A percentile compares a stretch with the other conserved stretches of the same genome.
These are phyloP conservation scores for Penicillium turbatum DNA, from an alignment of 495 filamentous ascomycete genomes.

Conservation along the genomic window DNA sequence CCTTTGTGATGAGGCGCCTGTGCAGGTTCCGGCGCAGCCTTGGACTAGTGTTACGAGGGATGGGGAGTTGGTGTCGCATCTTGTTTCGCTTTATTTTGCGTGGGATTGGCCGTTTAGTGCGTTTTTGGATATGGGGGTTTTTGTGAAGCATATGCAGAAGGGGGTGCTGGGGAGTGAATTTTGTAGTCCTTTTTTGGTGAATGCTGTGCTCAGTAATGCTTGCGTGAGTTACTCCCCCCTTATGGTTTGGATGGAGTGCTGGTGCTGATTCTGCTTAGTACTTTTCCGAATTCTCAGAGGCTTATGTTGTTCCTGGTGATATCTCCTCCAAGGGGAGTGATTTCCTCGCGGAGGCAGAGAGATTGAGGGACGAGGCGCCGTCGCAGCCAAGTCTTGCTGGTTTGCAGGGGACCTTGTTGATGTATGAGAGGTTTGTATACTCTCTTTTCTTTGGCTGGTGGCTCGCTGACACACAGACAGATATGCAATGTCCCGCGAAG, in stretches of 20 bases:
- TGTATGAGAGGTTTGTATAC: slow-evolving; percentile 37
- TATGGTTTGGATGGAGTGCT: neutral
- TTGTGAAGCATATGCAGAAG: slow-evolving; percentile 43
- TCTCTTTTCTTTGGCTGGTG: neutral
- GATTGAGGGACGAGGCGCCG: slow-evolving; percentile 24
- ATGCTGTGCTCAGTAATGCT: slow-evolving; percentile 49
- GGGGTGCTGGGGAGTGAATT: slow-evolving; percentile 34
- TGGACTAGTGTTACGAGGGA: slow-evolving; percentile 52
- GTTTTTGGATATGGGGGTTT: slow-evolving; percentile 46
- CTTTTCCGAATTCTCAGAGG: slow-evolving; percentile 45
- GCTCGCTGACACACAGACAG: slow-evolving; percentile 7
- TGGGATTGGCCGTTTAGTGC: slow-evolving; percentile 52
- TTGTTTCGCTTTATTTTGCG: slow-evolving; percentile 51
- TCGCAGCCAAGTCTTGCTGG: slow-evolving; percentile 29
- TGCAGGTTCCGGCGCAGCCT: slow-evolving; percentile 42
- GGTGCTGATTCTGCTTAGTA: slow-evolving; percentile 25
- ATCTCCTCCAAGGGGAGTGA: slow-evolving; percentile 40
- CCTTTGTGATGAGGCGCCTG: slow-evolving; percentile 38
- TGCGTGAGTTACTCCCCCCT: slow-evolving; percentile 33
- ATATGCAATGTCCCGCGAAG: slow-evolving; percentile 41
- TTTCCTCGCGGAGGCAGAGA: slow-evolving; percentile 44
- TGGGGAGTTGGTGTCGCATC: slow-evolving; percentile 49
- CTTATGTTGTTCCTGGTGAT: slow-evolving; percentile 40
- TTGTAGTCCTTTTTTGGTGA: slow-evolving; percentile 52
- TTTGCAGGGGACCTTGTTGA: slow-evolving; percentile 40